Evolutionary conservation across 2,329 filamentous ascomycete species (phyloP).

Genomic region (Cercospora citrullina): DNA sequence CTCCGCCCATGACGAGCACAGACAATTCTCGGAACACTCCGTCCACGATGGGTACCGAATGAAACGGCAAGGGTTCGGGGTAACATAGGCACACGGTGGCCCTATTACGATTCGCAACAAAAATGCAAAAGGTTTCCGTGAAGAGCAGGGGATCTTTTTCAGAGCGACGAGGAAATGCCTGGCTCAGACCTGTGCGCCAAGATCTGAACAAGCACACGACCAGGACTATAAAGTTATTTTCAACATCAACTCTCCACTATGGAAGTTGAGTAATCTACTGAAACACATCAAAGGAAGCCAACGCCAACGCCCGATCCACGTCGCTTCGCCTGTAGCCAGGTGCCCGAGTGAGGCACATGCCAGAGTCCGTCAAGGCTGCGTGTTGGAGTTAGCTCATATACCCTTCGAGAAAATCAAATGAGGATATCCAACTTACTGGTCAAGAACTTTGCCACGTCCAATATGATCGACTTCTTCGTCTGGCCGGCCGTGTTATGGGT

Average conservation of each 20-base stretch:
- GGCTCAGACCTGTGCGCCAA: not conserved
- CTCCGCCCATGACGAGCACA: not conserved
- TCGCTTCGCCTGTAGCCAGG: constrained; percentile 48
- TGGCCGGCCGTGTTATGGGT: not conserved
- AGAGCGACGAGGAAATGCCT: not conserved
- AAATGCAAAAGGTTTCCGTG: not conserved
- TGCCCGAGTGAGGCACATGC: constrained; percentile 47
- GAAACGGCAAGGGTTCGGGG: not conserved
- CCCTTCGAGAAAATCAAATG: not conserved
- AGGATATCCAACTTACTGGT: constrained; percentile 42
- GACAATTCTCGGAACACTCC: not conserved
- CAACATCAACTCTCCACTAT: not conserved
- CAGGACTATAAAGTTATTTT: not conserved
- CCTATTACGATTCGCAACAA: not conserved
- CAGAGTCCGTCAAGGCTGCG: constrained; percentile 38
- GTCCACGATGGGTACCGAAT: not conserved
- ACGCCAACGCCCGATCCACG: constrained; percentile 44
- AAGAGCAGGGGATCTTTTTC: not conserved
- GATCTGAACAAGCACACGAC: not conserved
- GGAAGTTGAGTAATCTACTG: constrained; percentile 7
- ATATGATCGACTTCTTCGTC: constrained; percentile 41
- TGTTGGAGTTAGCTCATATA: constrained; percentile 12
- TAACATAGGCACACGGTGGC: not conserved
- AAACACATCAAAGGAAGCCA: constrained; percentile 31
- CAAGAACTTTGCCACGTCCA: constrained; percentile 48